phyloP scores from a whole-genome alignment of 75 land plant genomes.

The Azolla pinnata region DNA sequence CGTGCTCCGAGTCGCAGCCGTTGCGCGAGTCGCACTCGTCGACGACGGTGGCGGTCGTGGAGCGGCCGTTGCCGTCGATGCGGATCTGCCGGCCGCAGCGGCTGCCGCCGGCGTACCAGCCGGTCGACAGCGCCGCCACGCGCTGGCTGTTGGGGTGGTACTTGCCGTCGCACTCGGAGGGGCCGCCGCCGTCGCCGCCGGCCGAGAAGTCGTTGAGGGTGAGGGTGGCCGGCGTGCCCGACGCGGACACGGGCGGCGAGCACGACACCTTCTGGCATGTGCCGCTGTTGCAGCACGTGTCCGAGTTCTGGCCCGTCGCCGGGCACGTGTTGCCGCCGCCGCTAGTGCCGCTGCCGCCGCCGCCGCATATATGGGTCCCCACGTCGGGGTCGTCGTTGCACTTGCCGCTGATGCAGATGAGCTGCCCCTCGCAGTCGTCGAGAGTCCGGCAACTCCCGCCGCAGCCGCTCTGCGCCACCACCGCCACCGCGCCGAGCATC shows the following conservation, averaged over 20 bases:
- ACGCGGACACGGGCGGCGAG: slow-evolving; percentile 18
- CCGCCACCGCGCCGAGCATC: too few relatives aligned
- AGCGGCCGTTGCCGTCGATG: slow-evolving; percentile 13
- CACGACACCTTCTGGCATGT: slow-evolving; percentile 11
- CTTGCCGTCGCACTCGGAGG: slow-evolving; percentile 27
- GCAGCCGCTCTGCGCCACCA: neutral
- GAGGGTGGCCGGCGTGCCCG: slow-evolving; percentile 15
- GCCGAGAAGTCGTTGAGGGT: slow-evolving; percentile 31
- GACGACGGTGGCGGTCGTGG: slow-evolving; percentile 31
- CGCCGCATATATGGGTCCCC: slow-evolving; percentile 24
- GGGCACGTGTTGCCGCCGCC: neutral
- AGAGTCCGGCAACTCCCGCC: slow-evolving; percentile 7
- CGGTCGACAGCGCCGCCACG: slow-evolving; percentile 55
- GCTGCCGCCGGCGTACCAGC: slow-evolving; percentile 32
- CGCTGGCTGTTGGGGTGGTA: slow-evolving; percentile 30
- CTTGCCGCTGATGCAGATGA: slow-evolving; percentile 23
- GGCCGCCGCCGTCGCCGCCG: slow-evolving; percentile 28
- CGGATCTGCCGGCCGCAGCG: slow-evolving; percentile 30
- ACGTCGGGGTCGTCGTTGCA: slow-evolving; percentile 34
- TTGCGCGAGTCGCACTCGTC: slow-evolving; percentile 45
- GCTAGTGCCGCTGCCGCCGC: neutral
- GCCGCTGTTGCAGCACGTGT: neutral
- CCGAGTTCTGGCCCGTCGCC: neutral
- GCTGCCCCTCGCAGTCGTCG: slow-evolving; percentile 22
- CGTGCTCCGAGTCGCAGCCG: slow-evolving; percentile 45